Conservation (phyloP, 495 filamentous ascomycete genomes). For the Penicillium pancosmium region DNA sequence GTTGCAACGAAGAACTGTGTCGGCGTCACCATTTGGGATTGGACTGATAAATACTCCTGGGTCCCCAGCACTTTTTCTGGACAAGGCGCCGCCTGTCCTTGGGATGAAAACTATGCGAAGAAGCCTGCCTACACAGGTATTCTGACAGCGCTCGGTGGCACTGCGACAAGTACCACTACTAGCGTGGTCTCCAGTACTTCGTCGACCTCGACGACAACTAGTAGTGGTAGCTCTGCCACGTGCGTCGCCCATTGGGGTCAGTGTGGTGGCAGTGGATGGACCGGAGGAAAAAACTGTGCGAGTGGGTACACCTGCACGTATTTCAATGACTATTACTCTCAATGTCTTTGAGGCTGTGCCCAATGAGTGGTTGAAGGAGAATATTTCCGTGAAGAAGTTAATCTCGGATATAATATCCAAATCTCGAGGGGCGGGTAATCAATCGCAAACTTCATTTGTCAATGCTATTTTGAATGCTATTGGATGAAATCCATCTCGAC, state of each 20-base stretch:
- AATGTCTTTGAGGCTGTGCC: conserved; percentile 40
- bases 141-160: conserved; percentile 32
- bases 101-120: conserved; percentile 56
- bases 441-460: neutral
- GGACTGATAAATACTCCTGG: conserved; percentile 64
- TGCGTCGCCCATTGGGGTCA: conserved; percentile 49
- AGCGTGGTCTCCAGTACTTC: conserved; percentile 25
- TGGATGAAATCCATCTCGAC: neutral
- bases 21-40: conserved; percentile 71
- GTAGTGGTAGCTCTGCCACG: conserved; percentile 25
- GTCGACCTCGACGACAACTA: conserved; percentile 33
- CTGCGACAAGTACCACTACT: conserved; percentile 29
- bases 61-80: conserved; percentile 57
- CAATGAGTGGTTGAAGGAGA: neutral
- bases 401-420: neutral
- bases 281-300: conserved; percentile 50
- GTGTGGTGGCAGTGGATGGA: conserved; percentile 54
- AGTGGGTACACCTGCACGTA: conserved; percentile 48
- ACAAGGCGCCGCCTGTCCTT: conserved; percentile 53
- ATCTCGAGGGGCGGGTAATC: neutral
- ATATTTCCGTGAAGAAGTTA: neutral
- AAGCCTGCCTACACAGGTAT: conserved; percentile 59
- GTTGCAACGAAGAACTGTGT: conserved; percentile 59
- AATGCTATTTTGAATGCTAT: neutral
- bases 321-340: conserved; percentile 51